phyloP scores from a whole-genome alignment of 805 yeast species.

The Nakazawaea pomicola region DNA sequence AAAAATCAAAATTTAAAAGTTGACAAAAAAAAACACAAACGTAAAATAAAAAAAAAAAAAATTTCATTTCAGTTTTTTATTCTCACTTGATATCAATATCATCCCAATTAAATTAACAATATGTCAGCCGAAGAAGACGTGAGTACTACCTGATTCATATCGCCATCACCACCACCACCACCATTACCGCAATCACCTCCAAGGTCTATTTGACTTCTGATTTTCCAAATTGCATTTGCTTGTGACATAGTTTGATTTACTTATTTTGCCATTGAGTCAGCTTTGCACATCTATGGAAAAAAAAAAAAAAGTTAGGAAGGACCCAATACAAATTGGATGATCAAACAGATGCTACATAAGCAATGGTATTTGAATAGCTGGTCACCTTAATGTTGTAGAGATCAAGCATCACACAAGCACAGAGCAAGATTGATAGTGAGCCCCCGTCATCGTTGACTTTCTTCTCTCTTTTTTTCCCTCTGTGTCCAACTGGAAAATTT shows the following conservation, averaged over 20 bases:
- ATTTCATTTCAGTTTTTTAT: not conserved
- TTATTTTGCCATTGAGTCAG: not conserved
- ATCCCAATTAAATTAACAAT: not conserved
- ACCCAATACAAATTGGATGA: too few species aligned
- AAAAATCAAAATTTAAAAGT: not conserved
- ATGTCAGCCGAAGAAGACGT: constrained; percentile 14
- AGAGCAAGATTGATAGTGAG: too few species aligned
- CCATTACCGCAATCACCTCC: not conserved
- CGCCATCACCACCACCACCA: constrained; percentile 1
- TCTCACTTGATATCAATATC: too few species aligned
- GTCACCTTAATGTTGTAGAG: too few species aligned
- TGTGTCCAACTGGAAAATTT: not conserved
- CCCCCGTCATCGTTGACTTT: not conserved
- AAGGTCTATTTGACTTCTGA: not conserved
- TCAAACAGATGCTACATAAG: too few species aligned
- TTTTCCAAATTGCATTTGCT: not conserved
- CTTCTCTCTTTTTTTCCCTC: not conserved
- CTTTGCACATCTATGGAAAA: not conserved
- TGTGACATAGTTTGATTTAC: too few species aligned
- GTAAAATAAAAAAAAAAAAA: too few species aligned
- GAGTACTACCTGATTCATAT: not conserved
- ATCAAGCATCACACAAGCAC: too few species aligned
- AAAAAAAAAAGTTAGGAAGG: not conserved
- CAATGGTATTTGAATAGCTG: too few species aligned
- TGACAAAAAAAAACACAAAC: not conserved